Evolutionary conservation across 2,329 filamentous ascomycete species (phyloP).

Genomic region (Parafenestella ontariensis): DNA sequence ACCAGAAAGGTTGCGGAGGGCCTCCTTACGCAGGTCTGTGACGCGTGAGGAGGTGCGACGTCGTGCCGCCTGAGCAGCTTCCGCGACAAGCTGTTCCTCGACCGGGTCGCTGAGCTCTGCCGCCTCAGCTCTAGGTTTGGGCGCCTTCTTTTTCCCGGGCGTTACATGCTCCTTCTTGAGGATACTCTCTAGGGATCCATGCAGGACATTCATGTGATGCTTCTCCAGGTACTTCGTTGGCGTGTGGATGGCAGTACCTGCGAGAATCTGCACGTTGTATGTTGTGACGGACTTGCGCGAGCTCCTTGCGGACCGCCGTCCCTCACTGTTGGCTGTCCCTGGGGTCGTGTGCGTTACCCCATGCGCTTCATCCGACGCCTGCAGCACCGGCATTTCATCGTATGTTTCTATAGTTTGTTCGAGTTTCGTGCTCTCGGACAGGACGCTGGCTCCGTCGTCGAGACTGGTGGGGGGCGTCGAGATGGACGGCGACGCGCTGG

Average conservation of each 20-base stretch:
- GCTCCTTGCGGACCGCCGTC: constrained; percentile 53
- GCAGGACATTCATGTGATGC: constrained; percentile 47
- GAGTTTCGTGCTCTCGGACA: constrained; percentile 47
- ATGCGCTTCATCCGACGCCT: constrained; percentile 23
- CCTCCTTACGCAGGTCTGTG: constrained; percentile 44
- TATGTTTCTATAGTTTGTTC: constrained; percentile 34
- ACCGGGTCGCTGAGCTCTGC: constrained; percentile 31
- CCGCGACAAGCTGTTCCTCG: constrained; percentile 41
- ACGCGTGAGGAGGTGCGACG: constrained; percentile 42
- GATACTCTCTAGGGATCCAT: constrained; percentile 33
- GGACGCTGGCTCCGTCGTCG: constrained; percentile 66
- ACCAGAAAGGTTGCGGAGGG: constrained; percentile 39
- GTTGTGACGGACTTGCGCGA: constrained; percentile 65
- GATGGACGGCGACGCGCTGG: constrained; percentile 62
- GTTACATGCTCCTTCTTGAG: constrained; percentile 17
- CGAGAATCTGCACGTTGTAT: constrained; percentile 71
- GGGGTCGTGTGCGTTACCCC: constrained; percentile 25
- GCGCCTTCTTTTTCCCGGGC: constrained; percentile 27
- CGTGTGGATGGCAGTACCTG: constrained; percentile 68
- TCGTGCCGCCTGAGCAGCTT: constrained; percentile 42
- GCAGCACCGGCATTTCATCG: constrained; percentile 24
- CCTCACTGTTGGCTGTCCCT: constrained; percentile 29
- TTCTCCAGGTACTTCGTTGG: constrained; percentile 52
- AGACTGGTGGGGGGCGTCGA: constrained; percentile 73
- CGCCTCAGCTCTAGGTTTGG: constrained; percentile 15